phyloP scores from a whole-genome alignment of 1,284 basidiomycete species.

The Hypsizygus ulmarius region DNA sequence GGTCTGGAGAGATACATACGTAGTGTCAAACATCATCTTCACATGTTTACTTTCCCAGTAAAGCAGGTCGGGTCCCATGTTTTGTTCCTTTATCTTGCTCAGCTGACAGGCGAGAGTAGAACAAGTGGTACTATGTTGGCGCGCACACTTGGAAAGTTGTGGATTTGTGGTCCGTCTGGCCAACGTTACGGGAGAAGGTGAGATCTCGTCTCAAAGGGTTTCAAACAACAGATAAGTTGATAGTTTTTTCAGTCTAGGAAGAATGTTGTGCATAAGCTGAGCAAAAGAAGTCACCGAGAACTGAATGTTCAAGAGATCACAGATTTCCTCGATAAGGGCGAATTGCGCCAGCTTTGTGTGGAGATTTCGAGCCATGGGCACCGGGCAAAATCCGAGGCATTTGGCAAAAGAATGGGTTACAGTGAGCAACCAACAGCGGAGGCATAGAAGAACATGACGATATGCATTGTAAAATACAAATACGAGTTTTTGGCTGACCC shows the following conservation, averaged over 20 bases:
- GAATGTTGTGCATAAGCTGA: slow-evolving; percentile 34
- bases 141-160: slow-evolving; percentile 38
- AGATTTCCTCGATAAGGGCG: slow-evolving; percentile 33
- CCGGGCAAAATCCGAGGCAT: slow-evolving; percentile 21
- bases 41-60: slow-evolving; percentile 46
- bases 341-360: slow-evolving; percentile 39
- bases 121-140: slow-evolving; percentile 47
- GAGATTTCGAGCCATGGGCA: slow-evolving; percentile 34
- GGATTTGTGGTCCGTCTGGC: slow-evolving; percentile 34
- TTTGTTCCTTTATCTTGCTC: neutral
- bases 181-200: slow-evolving; percentile 34
- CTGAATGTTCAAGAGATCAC: slow-evolving; percentile 29
- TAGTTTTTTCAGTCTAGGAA: slow-evolving; percentile 29
- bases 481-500: no score
- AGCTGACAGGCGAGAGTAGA: slow-evolving; percentile 25
- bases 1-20: slow-evolving; percentile 34
- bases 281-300: slow-evolving; percentile 28
- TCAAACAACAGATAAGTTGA: slow-evolving; percentile 1
- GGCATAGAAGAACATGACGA: no score
- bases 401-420: slow-evolving; percentile 24
- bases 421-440: neutral
- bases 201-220: slow-evolving; percentile 5
- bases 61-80: slow-evolving; percentile 36
- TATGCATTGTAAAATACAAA: no score
- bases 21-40: slow-evolving; percentile 28